phyloP scores from a whole-genome alignment of 805 yeast species.

The Candida awuae region DNA sequence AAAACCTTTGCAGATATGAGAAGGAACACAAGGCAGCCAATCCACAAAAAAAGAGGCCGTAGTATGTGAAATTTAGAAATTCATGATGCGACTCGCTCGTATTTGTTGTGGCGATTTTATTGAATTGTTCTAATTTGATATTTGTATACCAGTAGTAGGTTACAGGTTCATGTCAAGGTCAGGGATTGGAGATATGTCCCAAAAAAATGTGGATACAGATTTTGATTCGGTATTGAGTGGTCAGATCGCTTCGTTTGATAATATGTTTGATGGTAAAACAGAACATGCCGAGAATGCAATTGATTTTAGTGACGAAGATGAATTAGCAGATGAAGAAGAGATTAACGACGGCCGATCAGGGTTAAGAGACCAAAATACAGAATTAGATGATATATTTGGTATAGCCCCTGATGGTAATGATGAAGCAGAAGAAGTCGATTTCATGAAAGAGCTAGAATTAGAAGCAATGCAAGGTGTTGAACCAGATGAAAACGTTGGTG shows the following conservation, averaged over 20 bases:
- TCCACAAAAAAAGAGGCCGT: too few species aligned
- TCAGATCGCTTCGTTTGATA: slow-evolving; percentile 27
- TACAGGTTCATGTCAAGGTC: too few species aligned
- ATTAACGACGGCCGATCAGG: not conserved
- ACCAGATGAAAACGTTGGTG: slow-evolving; percentile 23
- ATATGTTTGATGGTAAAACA: slow-evolving; percentile 40
- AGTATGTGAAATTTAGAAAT: too few species aligned
- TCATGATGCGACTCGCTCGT: too few species aligned
- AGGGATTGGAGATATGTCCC: too few species aligned
- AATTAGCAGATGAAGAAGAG: slow-evolving; percentile 81
- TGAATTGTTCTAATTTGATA: too few species aligned
- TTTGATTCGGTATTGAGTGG: slow-evolving; percentile 28
- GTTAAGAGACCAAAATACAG: slow-evolving; percentile 10
- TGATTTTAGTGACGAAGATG: slow-evolving; percentile 92
- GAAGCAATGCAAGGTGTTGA: slow-evolving; percentile 33
- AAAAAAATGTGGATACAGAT: slow-evolving; percentile 19
- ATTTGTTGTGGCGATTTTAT: too few species aligned
- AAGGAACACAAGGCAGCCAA: too few species aligned
- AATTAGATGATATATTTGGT: slow-evolving; percentile 30
- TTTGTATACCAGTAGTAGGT: too few species aligned
- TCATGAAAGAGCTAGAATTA: slow-evolving; percentile 31
- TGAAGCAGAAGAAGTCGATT: slow-evolving; percentile 29
- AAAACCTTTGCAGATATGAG: too few species aligned
- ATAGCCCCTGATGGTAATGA: slow-evolving; percentile 33
- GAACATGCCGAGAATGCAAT: slow-evolving; percentile 87